phyloP scores from a whole-genome alignment of 371 early-diverging fungal genomes.

The Mortierella sp. region DNA sequence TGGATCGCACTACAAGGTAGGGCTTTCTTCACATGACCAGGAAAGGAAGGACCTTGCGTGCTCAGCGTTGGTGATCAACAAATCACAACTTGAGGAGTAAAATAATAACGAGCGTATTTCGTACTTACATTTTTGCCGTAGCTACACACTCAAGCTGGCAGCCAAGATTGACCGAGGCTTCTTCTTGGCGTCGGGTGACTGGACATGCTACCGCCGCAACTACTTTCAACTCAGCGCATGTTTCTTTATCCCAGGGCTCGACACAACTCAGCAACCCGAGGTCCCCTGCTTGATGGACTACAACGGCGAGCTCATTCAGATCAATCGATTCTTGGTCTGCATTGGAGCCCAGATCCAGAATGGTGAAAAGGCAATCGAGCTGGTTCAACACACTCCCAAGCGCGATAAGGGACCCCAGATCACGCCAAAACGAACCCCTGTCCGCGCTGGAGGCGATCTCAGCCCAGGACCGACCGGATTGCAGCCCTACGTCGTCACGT shows the following conservation, averaged over 20 bases:
- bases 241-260: slow-evolving; percentile 71
- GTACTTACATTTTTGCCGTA: neutral
- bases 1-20: slow-evolving; percentile 74
- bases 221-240: slow-evolving; percentile 92
- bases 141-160: slow-evolving; percentile 63
- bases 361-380: slow-evolving; percentile 80
- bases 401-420: slow-evolving; percentile 94
- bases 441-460: slow-evolving; percentile 73
- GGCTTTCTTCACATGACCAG: too few species aligned
- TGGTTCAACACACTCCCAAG: slow-evolving; percentile 95
- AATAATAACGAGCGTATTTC: neutral
- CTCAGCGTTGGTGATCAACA: too few species aligned
- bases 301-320: slow-evolving; percentile 62
- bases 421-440: slow-evolving; percentile 72
- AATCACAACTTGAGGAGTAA: neutral
- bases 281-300: slow-evolving; percentile 73
- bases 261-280: slow-evolving; percentile 59
- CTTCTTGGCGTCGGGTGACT: slow-evolving; percentile 83
- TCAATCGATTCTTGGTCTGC: slow-evolving; percentile 76
- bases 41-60: too few species aligned
- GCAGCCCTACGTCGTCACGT: slow-evolving; percentile 76
- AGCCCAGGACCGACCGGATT: slow-evolving; percentile 66
- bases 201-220: slow-evolving; percentile 97
- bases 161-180: slow-evolving; percentile 86
- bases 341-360: slow-evolving; percentile 83